These are phyloP conservation scores for Didymella exigua DNA, from an alignment of 2,329 filamentous ascomycete genomes.

Conservation along the genomic window DNA sequence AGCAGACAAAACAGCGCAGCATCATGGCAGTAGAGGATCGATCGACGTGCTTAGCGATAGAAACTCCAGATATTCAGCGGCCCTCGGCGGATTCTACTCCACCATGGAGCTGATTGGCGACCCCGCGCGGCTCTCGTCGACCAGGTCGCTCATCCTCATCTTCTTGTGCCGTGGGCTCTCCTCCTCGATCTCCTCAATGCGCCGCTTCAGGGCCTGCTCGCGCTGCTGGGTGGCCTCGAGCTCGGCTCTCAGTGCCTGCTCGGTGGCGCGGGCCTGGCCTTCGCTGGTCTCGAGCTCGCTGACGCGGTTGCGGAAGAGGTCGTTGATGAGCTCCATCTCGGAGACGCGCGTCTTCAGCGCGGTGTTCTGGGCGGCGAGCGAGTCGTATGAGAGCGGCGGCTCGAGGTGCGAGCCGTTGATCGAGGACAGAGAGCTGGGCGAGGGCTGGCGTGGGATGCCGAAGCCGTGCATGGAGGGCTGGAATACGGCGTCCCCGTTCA, in stretches of 20 bases:
- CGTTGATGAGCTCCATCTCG: slow-evolving; percentile 92
- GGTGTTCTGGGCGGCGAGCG: slow-evolving; percentile 78
- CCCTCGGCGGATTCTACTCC: slow-evolving; percentile 26
- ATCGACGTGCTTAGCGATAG: neutral
- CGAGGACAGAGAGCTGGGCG: slow-evolving; percentile 64
- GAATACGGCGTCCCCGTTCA: slow-evolving; percentile 70
- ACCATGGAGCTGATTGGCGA: slow-evolving; percentile 42
- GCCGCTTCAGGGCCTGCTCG: slow-evolving; percentile 81
- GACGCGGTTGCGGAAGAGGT: slow-evolving; percentile 70
- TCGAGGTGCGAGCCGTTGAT: slow-evolving; percentile 68
- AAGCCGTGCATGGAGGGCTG: slow-evolving; percentile 58
- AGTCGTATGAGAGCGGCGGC: slow-evolving; percentile 77
- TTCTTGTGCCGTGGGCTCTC: slow-evolving; percentile 60
- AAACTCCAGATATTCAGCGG: slow-evolving; percentile 13
- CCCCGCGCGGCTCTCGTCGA: slow-evolving; percentile 52
- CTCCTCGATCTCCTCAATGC: slow-evolving; percentile 68
- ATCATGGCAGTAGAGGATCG: slow-evolving; percentile 9
- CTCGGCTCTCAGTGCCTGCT: slow-evolving; percentile 63
- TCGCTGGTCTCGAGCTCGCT: slow-evolving; percentile 78
- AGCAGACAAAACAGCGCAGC: slow-evolving; percentile 8
- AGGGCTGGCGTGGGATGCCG: slow-evolving; percentile 52
- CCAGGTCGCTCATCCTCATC: slow-evolving; percentile 61
- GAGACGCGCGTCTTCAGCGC: slow-evolving; percentile 93
- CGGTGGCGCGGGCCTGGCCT: slow-evolving; percentile 63
- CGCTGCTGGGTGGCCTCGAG: slow-evolving; percentile 77